A percentile compares a stretch with the other conserved stretches of the same genome.
Conservation (phyloP, 305 asterid genomes). For the Fraxinus platypoda region DNA sequence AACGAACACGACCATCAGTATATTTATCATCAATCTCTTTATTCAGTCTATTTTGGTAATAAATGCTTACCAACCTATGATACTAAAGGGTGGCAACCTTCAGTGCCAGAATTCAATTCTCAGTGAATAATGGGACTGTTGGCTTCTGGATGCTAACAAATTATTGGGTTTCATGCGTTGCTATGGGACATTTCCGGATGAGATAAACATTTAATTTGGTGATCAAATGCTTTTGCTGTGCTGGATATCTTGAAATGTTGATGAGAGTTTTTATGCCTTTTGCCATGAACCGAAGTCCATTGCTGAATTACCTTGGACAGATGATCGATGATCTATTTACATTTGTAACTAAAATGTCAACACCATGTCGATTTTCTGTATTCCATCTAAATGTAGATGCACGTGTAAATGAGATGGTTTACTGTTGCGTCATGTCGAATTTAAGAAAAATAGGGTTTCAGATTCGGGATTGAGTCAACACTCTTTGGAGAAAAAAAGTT, state of each 20-base stretch:
- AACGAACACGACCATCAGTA: slow-evolving; percentile 79
- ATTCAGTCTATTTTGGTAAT: neutral
- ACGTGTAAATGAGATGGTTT: neutral
- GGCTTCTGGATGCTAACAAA: no score
- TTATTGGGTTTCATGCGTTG: no score
- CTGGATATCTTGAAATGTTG: neutral
- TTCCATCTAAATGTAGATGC: slow-evolving; percentile 43
- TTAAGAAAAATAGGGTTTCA: no score
- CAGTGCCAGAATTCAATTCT: neutral
- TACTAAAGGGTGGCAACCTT: neutral
- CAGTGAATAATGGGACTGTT: no score
- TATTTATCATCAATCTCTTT: slow-evolving; percentile 3
- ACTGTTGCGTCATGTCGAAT: neutral
- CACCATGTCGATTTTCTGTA: slow-evolving; percentile 84
- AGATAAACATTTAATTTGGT: neutral
- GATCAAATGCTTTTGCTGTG: neutral
- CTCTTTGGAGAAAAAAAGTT: no score
- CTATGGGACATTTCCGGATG: no score
- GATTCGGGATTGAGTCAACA: no score
- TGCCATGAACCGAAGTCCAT: slow-evolving; percentile 72
- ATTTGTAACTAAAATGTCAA: slow-evolving; percentile 92
- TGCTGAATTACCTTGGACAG: slow-evolving; percentile 78
- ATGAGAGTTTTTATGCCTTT: neutral
- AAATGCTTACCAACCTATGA: neutral
- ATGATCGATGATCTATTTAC: slow-evolving; percentile 95